phyloP scores from a whole-genome alignment of 257 asterid species.

The Nemophila menziesii region DNA sequence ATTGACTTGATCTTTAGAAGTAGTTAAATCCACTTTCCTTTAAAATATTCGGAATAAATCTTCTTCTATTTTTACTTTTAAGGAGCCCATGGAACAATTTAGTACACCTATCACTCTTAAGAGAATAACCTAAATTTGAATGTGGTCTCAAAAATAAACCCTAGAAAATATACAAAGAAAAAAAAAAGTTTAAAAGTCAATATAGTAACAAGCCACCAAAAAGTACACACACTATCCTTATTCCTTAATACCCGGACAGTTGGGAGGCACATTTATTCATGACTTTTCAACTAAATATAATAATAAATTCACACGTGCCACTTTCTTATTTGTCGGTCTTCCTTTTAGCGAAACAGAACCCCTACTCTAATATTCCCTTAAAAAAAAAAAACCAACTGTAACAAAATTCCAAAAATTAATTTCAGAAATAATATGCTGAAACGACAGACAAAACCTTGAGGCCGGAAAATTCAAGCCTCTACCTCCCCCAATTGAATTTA shows the following conservation, averaged over 20 bases:
- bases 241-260: not conserved
- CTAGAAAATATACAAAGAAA: too few species aligned
- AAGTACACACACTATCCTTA: not conserved
- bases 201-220: not conserved
- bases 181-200: too few species aligned
- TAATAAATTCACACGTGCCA: not conserved
- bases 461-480: constrained; percentile 3
- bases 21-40: too few species aligned
- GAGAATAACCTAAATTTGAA: too few species aligned
- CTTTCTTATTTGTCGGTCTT: not conserved
- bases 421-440: not conserved
- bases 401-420: not conserved
- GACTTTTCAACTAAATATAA: too few species aligned
- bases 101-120: too few species aligned
- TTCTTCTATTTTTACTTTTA: too few species aligned
- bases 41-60: too few species aligned
- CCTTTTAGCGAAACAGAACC: not conserved
- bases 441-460: not conserved
- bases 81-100: too few species aligned
- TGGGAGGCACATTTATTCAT: not conserved
- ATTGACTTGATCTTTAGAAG: too few species aligned
- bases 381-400: not conserved
- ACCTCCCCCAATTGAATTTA: not conserved
- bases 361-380: not conserved
- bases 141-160: too few species aligned